phyloP scores from a whole-genome alignment of 768 basidiomycete species.

The Cytidiella melzeri region DNA sequence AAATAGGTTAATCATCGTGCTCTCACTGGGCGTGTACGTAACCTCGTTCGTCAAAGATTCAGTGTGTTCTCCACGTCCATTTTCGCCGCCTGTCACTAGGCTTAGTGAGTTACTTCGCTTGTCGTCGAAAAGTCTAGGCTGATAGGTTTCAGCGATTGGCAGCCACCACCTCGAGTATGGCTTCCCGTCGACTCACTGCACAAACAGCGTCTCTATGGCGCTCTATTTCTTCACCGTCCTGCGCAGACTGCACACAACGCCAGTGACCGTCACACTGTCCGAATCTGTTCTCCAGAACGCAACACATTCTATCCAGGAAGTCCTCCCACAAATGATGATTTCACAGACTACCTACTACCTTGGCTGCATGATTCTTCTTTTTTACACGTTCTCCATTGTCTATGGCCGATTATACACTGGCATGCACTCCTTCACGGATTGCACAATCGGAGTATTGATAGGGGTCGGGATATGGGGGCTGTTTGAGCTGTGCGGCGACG shows the following conservation, averaged over 20 bases:
- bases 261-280: conserved; percentile 19
- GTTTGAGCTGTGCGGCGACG: conserved; percentile 29
- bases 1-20: conserved; percentile 58
- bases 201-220: conserved; percentile 86
- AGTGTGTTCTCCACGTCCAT: conserved; percentile 85
- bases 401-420: conserved; percentile 79
- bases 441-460: conserved; percentile 52
- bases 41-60: conserved; percentile 87
- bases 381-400: conserved; percentile 68
- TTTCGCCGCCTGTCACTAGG: conserved; percentile 85
- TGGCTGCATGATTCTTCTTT: conserved; percentile 35
- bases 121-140: no score
- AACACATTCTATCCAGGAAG: conserved; percentile 6
- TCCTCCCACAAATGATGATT: conserved; percentile 26
- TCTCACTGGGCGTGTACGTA: conserved; percentile 79
- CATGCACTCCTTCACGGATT: conserved; percentile 86
- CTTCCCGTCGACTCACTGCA: conserved; percentile 93
- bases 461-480: conserved; percentile 60
- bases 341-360: conserved; percentile 40
- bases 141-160: conserved; percentile 58
- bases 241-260: conserved; percentile 40
- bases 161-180: conserved; percentile 87
- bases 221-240: conserved; percentile 66
- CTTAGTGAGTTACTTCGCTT: conserved; percentile 75
- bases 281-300: not conserved